Base-by-base conservation (phyloP, 306 rosid genomes). In the Cyamopsis tetragonoloba region DNA sequence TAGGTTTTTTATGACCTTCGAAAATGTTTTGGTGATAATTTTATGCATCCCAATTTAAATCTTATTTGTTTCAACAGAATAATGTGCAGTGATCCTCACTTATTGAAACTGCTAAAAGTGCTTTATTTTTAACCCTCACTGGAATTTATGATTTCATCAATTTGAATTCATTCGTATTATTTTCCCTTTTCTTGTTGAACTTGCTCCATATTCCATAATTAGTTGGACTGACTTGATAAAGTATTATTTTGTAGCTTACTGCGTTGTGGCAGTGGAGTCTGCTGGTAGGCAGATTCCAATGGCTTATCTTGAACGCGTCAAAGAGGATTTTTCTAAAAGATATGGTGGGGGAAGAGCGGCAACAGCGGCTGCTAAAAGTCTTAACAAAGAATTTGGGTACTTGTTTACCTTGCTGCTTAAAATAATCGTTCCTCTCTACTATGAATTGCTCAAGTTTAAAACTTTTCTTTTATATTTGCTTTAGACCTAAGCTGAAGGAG, bases 371-470 rank as follows among this genome's bases (percentile, higher is more conserved):
- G 87, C 89, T 9, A 87, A 84, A 32, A 75, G 89, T 75, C 77
- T 87, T 76, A 82, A 82, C 81, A 87, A 58, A 83, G 89, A 87
- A 62, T 87, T 84, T 47, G 83, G 93, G 93, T 87, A 75, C 74
- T 1, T 7, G 2, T 31, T 27, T 27, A 4, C 13, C 19, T 10
- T 22, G 4, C 22, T 22, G 11, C 1, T 4, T 68, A 50, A 31
- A 67, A 13, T 17, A 17, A 28, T 15, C 0, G 4, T 30, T 9
- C 9, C 37, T 50, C 11, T 66, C 11, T 69, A 51, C 39, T 51
- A n/a, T 80, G 6, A 39, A 32, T 19, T 69, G 10, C 46, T 23
- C 50, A 54, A 42, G 61, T 35, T 12, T 11, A 17, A 41, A 22
- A 50, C 49, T 7, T 53, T 62, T 17, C 17, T 44, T 64, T 44